Evolutionary conservation across 768 basidiomycete species (phyloP), one percentile per base, ranked within the genome.

Genomic region (Baorangia bicolor): DNA sequence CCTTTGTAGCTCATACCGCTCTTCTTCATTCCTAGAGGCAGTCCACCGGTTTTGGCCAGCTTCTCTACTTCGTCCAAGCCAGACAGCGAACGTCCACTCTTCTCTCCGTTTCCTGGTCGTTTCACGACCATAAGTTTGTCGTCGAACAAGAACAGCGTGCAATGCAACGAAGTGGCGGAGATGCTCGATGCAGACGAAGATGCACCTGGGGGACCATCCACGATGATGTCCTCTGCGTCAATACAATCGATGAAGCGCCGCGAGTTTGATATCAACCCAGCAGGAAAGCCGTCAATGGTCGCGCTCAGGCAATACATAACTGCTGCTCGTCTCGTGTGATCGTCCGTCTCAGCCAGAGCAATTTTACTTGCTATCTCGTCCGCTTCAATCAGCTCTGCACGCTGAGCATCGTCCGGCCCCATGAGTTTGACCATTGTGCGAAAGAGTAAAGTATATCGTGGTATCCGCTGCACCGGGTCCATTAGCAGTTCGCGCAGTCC

Each of bases 401-500:
- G 82, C 61, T 94, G 92, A 2, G 84, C 80, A 64, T 97, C 92
- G 45, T 79, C 78, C 0, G 81, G 82, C 14, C 83, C 80, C 89
- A 98, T 91, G 65, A 90, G 82, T 72, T 94, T 93, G 66, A 95
- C 76, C 88, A 98, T 98, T 6, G 82, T 90, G 56, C 92, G 88
- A 72, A 96, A 92, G 61, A 98, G 80, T 25, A 98, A 78, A 1
- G 93, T 95, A 73, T 98, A 98, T 60, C 96, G 81, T 5, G 95
- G 94, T 65, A 98, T 93, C 33, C 95, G 86, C 66, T 98, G 95
- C 6, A 97, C 92, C 16, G 95, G 95, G 62, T 98, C 95, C 87
- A 96, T 96, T 21, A 98, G 79, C 46, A 97, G 82, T 69, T 96
- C 94, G 27, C 94, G 82, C 51, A 98, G 77, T 41, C 92, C 94